These are phyloP conservation scores for Vicia villosa DNA, from an alignment of 306 rosid species.

Conservation along the genomic window DNA sequence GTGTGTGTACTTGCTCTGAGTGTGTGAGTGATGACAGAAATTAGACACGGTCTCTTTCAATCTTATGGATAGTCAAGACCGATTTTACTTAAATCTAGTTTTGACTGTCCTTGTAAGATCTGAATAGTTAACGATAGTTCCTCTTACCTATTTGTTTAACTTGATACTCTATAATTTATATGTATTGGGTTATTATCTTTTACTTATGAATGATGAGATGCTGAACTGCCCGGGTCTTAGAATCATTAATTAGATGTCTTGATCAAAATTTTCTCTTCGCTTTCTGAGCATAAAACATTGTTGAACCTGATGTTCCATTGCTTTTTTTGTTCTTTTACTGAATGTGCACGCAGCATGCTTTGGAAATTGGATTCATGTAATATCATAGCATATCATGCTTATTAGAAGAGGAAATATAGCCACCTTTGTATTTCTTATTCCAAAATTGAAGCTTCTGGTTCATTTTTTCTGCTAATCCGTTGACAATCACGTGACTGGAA, in stretches of 20 bases:
- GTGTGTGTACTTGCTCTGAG: background rate
- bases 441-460: background rate
- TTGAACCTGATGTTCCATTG: background rate
- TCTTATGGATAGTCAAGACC: background rate
- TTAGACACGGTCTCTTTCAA: background rate
- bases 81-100: background rate
- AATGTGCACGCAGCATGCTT: background rate
- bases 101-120: background rate
- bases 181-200: background rate
- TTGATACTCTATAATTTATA: background rate
- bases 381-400: background rate
- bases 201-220: background rate
- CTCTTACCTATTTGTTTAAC: background rate
- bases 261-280: background rate
- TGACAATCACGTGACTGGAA: conserved; percentile 1
- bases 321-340: background rate
- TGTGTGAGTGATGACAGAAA: background rate
- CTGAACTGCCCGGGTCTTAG: background rate
- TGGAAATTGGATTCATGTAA: background rate
- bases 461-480: background rate
- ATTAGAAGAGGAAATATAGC: background rate
- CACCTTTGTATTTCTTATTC: conserved; percentile 5
- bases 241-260: conserved; percentile 11
- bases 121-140: background rate
- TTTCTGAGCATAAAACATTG: conserved; percentile 7